A percentile compares a stretch with the other conserved stretches of the same genome.
Conservation (phyloP, 768 basidiomycete genomes). For the Rhodosporidiobolus sp. region DNA sequence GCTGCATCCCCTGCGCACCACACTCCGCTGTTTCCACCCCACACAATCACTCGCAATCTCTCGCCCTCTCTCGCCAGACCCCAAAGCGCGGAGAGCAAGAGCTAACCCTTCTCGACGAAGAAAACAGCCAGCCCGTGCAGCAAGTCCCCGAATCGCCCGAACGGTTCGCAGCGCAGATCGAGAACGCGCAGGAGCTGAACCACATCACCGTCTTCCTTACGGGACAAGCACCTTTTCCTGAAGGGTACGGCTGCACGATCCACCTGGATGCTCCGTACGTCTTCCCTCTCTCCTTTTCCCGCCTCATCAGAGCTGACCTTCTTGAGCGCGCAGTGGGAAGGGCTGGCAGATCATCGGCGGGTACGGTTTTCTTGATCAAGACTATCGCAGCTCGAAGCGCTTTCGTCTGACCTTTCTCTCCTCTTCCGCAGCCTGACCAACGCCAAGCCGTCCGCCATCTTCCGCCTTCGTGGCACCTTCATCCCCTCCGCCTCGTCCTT, state of each 20-base stretch:
- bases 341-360: slow-evolving; percentile 82
- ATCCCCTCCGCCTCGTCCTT: slow-evolving; percentile 46
- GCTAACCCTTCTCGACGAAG: not conserved
- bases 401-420: too few species aligned
- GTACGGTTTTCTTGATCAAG: slow-evolving; percentile 49
- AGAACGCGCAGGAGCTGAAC: slow-evolving; percentile 68
- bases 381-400: accelerated
- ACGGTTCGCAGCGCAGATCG: slow-evolving; percentile 74
- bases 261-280: slow-evolving; percentile 30
- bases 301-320: too few species aligned
- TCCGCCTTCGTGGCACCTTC: slow-evolving; percentile 48
- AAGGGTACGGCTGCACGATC: slow-evolving; percentile 34
- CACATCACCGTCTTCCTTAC: slow-evolving; percentile 80
- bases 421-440: slow-evolving; percentile 56
- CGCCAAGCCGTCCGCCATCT: slow-evolving; percentile 42
- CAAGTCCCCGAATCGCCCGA: slow-evolving; percentile 30
- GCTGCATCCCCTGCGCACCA: not conserved
- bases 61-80: not conserved
- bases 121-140: slow-evolving; percentile 3
- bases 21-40: too few species aligned
- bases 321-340: slow-evolving; percentile 64
- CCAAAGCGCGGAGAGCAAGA: too few species aligned
- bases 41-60: too few species aligned
- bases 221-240: slow-evolving; percentile 54
- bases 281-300: too few species aligned